Conservation (phyloP, 495 filamentous ascomycete genomes). For the Aspergillus biplanus region DNA sequence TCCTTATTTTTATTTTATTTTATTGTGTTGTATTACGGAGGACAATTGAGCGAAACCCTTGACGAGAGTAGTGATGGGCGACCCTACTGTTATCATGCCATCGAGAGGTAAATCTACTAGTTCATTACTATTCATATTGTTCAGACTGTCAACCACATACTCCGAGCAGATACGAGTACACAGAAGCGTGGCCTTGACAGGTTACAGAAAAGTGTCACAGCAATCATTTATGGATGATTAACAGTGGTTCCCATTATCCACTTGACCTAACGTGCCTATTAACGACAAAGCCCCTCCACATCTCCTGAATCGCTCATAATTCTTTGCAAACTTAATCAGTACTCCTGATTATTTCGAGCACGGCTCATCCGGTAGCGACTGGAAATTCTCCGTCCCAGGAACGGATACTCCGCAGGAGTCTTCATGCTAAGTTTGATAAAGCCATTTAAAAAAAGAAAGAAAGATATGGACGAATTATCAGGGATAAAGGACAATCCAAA, state of each 20-base stretch:
- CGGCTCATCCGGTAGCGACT: slow-evolving; percentile 15
- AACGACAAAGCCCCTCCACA: not conserved
- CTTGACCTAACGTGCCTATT: not conserved
- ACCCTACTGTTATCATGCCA: not conserved
- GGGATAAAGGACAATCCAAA: not conserved
- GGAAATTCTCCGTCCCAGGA: slow-evolving; percentile 4
- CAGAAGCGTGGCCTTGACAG: not conserved
- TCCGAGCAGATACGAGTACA: no score
- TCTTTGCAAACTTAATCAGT: slow-evolving; percentile 20
- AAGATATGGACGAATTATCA: not conserved
- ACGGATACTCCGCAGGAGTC: not conserved
- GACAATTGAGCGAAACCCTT: not conserved
- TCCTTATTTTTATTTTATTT: not conserved
- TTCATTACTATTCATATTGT: not conserved
- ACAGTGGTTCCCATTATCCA: not conserved
- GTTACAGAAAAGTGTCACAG: slow-evolving; percentile 2
- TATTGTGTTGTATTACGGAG: not conserved
- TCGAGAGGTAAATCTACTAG: not conserved
- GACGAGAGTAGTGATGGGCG: not conserved
- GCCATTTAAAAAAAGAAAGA: not conserved
- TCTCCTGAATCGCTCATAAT: not conserved
- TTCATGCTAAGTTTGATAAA: no score
- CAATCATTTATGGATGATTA: not conserved
- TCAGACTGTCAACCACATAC: not conserved
- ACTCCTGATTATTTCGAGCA: slow-evolving; percentile 22